These are phyloP conservation scores for Kluyveromyces aestuarii DNA, from an alignment of 805 yeast species.

Conservation along the genomic window DNA sequence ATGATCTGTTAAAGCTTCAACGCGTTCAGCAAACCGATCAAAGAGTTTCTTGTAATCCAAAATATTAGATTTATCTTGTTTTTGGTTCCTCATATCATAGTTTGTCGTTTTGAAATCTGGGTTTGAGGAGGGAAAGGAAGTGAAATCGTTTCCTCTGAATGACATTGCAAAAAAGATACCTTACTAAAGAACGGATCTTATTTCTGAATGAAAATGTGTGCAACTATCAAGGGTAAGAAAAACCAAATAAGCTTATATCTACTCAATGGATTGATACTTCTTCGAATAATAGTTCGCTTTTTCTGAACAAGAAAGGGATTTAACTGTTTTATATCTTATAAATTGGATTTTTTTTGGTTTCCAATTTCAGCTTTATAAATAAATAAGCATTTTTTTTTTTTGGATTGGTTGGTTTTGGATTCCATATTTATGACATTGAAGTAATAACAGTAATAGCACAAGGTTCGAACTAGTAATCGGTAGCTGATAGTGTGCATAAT, in stretches of 20 bases:
- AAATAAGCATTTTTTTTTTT: neutral
- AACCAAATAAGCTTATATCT: neutral
- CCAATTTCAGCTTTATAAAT: neutral
- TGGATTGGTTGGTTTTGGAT: neutral
- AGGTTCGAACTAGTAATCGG: too few species aligned
- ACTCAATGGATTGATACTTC: neutral
- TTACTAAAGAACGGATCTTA: neutral
- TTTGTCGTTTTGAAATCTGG: conserved; percentile 10
- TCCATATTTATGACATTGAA: neutral
- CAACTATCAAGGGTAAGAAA: neutral
- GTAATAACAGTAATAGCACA: too few species aligned
- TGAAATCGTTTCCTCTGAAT: conserved; percentile 16
- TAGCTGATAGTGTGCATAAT: too few species aligned
- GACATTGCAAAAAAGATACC: conserved; percentile 9
- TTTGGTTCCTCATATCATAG: conserved; percentile 1
- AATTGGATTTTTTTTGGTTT: neutral
- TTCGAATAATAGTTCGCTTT: neutral
- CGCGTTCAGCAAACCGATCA: conserved; percentile 42
- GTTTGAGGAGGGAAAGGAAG: conserved; percentile 11
- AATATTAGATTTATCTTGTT: neutral
- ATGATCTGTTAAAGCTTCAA: conserved; percentile 46
- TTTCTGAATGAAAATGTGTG: neutral
- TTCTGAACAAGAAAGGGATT: neutral
- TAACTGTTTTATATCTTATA: neutral
- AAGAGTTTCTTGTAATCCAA: conserved; percentile 18